Percentiles rank a stretch among this genome's conserved stretches.
Evolutionary conservation across 208 protist species (phyloP).

Genomic region (Leishmania tarentolae): DNA sequence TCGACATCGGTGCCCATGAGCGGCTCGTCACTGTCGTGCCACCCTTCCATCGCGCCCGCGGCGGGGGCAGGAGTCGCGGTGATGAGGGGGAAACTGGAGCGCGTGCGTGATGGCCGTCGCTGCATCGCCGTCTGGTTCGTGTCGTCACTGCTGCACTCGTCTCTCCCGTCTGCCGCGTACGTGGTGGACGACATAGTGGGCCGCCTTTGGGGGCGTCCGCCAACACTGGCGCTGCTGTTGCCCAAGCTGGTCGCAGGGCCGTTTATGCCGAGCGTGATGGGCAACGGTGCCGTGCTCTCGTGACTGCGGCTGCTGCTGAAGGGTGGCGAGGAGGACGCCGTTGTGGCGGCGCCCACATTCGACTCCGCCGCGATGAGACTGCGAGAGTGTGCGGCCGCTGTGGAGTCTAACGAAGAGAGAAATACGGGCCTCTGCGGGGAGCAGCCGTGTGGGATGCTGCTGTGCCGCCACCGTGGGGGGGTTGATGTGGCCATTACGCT

Average conservation of each 20-base stretch:
- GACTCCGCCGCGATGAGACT: slow-evolving; percentile 27
- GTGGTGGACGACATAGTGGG: slow-evolving; percentile 15
- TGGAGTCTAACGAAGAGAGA: slow-evolving; percentile 27
- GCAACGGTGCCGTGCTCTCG: background rate
- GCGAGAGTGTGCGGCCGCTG: slow-evolving; percentile 22
- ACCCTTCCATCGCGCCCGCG: background rate
- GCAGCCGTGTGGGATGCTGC: slow-evolving; percentile 23
- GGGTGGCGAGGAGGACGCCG: background rate
- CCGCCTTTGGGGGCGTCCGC: background rate
- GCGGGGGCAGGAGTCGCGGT: background rate
- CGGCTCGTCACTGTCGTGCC: background rate
- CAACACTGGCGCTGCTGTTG: background rate
- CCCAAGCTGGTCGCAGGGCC: background rate
- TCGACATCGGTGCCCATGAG: slow-evolving; percentile 4
- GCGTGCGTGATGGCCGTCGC: background rate
- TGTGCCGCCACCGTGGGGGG: slow-evolving; percentile 15
- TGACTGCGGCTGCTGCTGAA: background rate
- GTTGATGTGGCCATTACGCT: background rate
- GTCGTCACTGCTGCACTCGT: slow-evolving; percentile 5
- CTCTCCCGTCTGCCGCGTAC: slow-evolving; percentile 5
- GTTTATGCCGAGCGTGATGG: background rate
- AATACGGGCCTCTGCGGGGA: slow-evolving; percentile 29
- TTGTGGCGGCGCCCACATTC: background rate
- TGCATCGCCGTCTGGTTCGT: background rate
- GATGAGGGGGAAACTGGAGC: slow-evolving; percentile 17